Evolutionary conservation across 1,284 basidiomycete species (phyloP), one percentile per base, ranked within the genome.

Genomic region (Ustilago xerochloae): DNA sequence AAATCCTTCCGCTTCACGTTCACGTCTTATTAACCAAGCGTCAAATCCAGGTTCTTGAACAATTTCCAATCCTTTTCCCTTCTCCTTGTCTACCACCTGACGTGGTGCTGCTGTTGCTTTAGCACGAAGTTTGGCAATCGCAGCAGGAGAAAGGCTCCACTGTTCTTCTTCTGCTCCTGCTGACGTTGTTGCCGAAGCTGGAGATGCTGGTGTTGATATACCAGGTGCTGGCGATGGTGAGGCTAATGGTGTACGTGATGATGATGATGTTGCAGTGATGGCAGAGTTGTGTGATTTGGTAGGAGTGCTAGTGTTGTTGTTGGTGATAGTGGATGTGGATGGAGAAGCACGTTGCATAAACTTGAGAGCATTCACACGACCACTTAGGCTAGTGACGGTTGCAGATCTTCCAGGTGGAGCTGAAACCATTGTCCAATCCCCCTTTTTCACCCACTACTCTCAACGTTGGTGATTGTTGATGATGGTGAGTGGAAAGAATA

Each of bases 281-380:
- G 41, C 20, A 4, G 33, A 10, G 15, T 6, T 24, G 6, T 33
- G 20, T 16, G 28, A 28, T 9, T 38, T 35, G 0, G 50, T 26
- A n/a, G 49, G 9, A 18, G 47, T 18, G 22, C 26, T 15, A 18
- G 48, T 18, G 20, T 29, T 26, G 24, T 53, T 16, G 38, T 50
- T 47, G 18, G 52, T 26, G 1, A 56, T 39, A 13, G 48, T 30
- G 38, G 39, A 36, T 35, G 59, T 50, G 9, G 62, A 46, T 22
- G 63, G 47, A 1, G 63, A 59, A 41, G 60, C 71, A 39, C 65
- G 71, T 57, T 75, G 72, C 72, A 75, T 75, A 41, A 75, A 75
- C 57, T 75, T 70, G 67, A 75, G 67, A 55, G 66, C 72, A 38
- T 60, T 58, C 5, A 75, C 72, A 30, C 67, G 63, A 24, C 72